Conservation (phyloP, 1,284 basidiomycete species). For the Microbotryum lychnidis-dioicae region DNA sequence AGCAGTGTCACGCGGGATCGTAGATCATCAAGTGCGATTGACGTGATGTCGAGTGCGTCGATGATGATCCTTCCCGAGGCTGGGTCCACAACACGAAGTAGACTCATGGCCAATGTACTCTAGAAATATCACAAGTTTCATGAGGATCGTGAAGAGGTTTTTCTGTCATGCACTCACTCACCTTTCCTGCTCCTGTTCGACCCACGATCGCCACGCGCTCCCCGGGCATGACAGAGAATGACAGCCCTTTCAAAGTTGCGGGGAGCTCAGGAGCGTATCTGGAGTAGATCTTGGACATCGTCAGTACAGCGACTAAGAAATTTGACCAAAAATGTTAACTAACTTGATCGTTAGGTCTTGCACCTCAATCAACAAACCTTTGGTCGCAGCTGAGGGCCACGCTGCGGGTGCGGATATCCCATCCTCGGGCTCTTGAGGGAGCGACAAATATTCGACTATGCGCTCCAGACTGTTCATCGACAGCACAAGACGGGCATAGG, state of each 20-base stretch:
- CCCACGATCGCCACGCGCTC: constrained; percentile 62
- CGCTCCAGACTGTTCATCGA: constrained; percentile 70
- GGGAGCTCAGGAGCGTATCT: constrained; percentile 68
- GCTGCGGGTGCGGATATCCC: constrained; percentile 29
- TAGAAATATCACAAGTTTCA: constrained; percentile 39
- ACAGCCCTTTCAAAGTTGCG: constrained; percentile 66
- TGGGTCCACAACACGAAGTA: constrained; percentile 81
- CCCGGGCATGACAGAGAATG: constrained; percentile 60
- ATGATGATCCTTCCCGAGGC: constrained; percentile 66
- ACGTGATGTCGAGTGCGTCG: constrained; percentile 75
- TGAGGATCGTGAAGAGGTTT: neutral
- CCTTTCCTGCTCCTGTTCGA: constrained; percentile 42
- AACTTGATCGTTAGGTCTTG: constrained; percentile 68
- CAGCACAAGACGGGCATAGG: constrained; percentile 33
- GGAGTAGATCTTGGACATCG: neutral
- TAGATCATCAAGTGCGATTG: constrained; percentile 17
- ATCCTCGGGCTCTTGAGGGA: constrained; percentile 64
- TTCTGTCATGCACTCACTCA: neutral
- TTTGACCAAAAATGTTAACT: neutral
- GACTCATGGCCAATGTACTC: constrained; percentile 65
- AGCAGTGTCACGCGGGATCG: constrained; percentile 33
- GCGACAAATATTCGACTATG: constrained; percentile 73
- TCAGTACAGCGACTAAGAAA: too few species aligned
- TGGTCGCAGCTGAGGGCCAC: constrained; percentile 54
- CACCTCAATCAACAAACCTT: constrained; percentile 52